phyloP scores from a whole-genome alignment of 140 eudicot genomes.

The Erigeron philadelphicus region DNA sequence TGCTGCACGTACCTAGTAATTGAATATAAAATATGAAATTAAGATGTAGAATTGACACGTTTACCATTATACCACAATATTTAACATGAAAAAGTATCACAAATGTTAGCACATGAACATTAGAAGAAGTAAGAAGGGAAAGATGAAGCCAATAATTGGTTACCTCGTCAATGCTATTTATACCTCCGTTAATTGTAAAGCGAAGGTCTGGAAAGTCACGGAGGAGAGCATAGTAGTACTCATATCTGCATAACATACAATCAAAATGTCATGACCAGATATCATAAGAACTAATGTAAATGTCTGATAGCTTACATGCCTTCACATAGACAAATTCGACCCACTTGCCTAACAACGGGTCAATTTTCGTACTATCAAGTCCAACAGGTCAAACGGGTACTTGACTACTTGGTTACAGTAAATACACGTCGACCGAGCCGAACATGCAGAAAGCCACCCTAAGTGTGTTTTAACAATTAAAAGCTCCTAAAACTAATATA shows the following conservation, averaged over 20 bases:
- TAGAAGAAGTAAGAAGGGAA: neutral
- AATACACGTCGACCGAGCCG: neutral
- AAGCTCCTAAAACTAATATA: neutral
- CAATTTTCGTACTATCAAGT: neutral
- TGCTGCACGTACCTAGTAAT: conserved; percentile 70
- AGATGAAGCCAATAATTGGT: neutral
- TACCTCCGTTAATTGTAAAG: conserved; percentile 90
- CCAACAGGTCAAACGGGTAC: neutral
- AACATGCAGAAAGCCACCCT: neutral
- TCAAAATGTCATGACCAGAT: conserved; percentile 11
- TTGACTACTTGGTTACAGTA: neutral
- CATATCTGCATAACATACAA: conserved; percentile 51
- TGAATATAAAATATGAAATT: conserved; percentile 10
- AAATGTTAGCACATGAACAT: neutral
- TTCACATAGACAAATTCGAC: neutral
- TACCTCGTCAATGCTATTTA: conserved; percentile 75
- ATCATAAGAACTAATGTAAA: neutral
- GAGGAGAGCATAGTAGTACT: conserved; percentile 77
- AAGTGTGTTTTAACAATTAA: neutral
- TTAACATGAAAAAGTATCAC: neutral
- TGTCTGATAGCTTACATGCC: neutral
- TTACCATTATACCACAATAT: neutral
- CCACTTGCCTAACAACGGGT: neutral
- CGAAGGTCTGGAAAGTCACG: conserved; percentile 94
- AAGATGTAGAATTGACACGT: neutral